Conservation (phyloP, 2,329 filamentous ascomycete species). For the Hansfordia pulvinata region DNA sequence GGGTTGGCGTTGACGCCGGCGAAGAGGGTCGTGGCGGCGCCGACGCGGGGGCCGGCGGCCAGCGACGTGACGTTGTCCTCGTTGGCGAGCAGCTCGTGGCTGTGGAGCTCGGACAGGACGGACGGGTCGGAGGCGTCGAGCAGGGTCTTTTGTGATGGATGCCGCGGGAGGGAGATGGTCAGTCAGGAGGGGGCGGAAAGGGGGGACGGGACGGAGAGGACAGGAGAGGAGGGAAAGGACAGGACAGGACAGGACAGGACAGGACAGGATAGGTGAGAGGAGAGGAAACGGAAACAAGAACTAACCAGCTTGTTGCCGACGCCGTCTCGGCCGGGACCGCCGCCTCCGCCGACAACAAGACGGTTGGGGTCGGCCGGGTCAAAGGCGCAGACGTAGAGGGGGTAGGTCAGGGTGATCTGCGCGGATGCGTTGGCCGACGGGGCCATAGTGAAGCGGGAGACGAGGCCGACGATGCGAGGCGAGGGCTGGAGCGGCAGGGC, state of each 20-base stretch:
- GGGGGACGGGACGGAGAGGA: not conserved
- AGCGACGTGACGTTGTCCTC: slow-evolving; percentile 86
- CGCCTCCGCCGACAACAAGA: slow-evolving; percentile 75
- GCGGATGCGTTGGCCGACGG: too few species aligned
- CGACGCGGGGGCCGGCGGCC: slow-evolving; percentile 49
- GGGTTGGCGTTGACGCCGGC: slow-evolving; percentile 78
- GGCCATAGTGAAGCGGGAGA: too few species aligned
- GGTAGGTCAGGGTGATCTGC: slow-evolving; percentile 63
- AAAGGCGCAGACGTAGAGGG: slow-evolving; percentile 79
- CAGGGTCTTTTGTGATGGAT: slow-evolving; percentile 37
- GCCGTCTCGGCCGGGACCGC: slow-evolving; percentile 67
- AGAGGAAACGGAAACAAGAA: slow-evolving; percentile 8
- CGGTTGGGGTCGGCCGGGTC: slow-evolving; percentile 65
- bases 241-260: slow-evolving; percentile 3
- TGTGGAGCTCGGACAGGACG: slow-evolving; percentile 50
- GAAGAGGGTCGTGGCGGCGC: slow-evolving; percentile 42
- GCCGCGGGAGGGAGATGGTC: not conserved
- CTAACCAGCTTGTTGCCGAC: slow-evolving; percentile 78
- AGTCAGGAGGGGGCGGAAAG: not conserved
- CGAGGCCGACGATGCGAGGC: too few species aligned
- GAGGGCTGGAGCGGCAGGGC: too few species aligned
- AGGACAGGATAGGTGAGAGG: not conserved
- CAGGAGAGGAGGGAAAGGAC: slow-evolving; percentile 1
- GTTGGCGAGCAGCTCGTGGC: slow-evolving; percentile 65
- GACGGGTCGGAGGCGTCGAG: slow-evolving; percentile 56